Base-by-base conservation (phyloP, 768 basidiomycete genomes). In the Suillus alpinus region DNA sequence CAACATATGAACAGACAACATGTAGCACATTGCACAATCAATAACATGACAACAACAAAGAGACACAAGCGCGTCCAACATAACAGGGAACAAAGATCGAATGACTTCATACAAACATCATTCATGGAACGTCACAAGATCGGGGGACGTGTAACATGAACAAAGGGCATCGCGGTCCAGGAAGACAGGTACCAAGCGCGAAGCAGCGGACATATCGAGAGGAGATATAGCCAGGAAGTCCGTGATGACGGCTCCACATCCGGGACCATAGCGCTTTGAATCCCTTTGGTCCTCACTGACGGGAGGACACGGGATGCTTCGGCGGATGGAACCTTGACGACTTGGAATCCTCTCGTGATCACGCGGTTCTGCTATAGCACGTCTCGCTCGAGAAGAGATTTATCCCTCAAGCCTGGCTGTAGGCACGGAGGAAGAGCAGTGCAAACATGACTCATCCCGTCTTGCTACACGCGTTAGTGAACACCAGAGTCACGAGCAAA, bases 21-120 rank as follows among this genome's bases (percentile, higher is more conserved):
- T 73, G 66, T 61, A 75, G 70, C 71, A 72, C 64, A 72, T 32
- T 58, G 63, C 71, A 69, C 65, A 64, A 75, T 73, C 61, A 73
- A 75, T 75, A 73, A 65, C 59, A 66, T 55, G 44, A 58, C 59
- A 72, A 58, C 62, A 62, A 52, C 36, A 26, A 63, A 61, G 63
- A 37, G 49, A 75, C 52, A 70, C 68, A 73, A 73, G 72, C 72
- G 72, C 72, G 67, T 71, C 66, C 65, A 68, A 71, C 73, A 60
- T 60, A 65, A 67, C 64, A 63, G 50, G 63, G 60, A 64, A 64
- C 40, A 26, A 39, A 41, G 13, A 39, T 40, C 16, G 36, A 16
- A 55, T 16, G 14, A 55, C 36, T 37, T 37, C 23, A 55, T 55
- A 55, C 53, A 55, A 55, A 55, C 34, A 37, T 20, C 23, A 55